Conservation (phyloP, 306 rosid species). For the Crotalaria pallida region DNA sequence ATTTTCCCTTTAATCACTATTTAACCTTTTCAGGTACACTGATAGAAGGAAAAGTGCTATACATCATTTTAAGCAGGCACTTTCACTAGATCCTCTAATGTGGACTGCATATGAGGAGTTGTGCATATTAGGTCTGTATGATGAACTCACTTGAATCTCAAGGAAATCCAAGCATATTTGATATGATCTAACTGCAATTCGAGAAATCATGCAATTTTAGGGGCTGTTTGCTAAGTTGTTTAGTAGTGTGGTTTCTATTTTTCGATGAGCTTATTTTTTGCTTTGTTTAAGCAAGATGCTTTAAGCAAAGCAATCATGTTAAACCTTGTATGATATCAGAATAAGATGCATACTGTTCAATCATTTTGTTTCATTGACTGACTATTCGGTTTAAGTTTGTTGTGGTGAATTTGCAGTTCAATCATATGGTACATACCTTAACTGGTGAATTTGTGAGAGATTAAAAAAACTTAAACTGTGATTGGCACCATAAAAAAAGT, state of each 20-base stretch:
- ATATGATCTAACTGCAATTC: not conserved
- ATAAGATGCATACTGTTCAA: not conserved
- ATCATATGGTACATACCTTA: too few relatives aligned
- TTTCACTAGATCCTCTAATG: slow-evolving; percentile 43
- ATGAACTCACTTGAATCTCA: slow-evolving; percentile 4
- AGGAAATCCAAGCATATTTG: not conserved
- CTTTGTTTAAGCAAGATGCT: slow-evolving; percentile 4
- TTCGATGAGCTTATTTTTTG: slow-evolving; percentile 3
- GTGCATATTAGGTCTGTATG: slow-evolving; percentile 73
- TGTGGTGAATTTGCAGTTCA: too few relatives aligned
- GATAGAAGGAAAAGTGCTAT: slow-evolving; percentile 44
- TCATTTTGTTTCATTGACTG: not conserved
- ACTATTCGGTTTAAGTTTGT: not conserved
- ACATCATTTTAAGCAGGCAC: slow-evolving; percentile 43
- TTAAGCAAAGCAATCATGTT: not conserved
- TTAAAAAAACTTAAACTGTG: not conserved
- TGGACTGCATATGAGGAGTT: slow-evolving; percentile 93
- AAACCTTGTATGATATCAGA: not conserved
- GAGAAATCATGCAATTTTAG: not conserved
- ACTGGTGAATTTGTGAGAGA: not conserved
- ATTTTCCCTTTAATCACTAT: not conserved
- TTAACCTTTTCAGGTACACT: slow-evolving; percentile 34
- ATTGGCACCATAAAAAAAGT: not conserved
- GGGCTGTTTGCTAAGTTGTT: not conserved
- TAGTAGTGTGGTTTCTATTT: not conserved